A percentile compares a stretch with the other conserved stretches of the same genome.
Conservation (phyloP, 73 alveolate genomes). For the Blepharisma stoltei region DNA sequence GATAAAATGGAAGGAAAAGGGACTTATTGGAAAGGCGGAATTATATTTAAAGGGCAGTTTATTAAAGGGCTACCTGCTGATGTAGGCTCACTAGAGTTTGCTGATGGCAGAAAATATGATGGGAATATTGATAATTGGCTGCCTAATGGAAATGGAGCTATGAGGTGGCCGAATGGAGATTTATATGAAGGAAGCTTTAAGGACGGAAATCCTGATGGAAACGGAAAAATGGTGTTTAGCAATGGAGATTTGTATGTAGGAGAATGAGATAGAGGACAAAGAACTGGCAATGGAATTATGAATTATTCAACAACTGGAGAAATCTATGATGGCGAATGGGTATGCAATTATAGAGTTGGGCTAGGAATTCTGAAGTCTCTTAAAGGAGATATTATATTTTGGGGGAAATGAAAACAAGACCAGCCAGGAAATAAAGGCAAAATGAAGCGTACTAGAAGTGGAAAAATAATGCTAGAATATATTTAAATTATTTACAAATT, state of each 20-base stretch:
- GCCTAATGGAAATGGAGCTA: not conserved
- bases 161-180: slow-evolving; percentile 7
- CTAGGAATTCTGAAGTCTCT: slow-evolving; percentile 71
- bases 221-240: not conserved
- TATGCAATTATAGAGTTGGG: slow-evolving; percentile 79
- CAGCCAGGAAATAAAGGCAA: no score
- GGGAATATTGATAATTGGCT: no score
- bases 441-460: no score
- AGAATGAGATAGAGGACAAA: not conserved
- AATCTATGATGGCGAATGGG: slow-evolving; percentile 82
- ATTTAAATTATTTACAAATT: no score
- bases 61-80: not conserved
- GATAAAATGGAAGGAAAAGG: slow-evolving; percentile 9
- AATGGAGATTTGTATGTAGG: slow-evolving; percentile 16
- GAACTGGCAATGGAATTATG: slow-evolving; percentile 56
- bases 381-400: slow-evolving; percentile 53
- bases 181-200: not conserved
- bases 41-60: not conserved
- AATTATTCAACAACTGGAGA: slow-evolving; percentile 60
- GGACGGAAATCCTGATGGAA: not conserved
- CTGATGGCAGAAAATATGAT: no score
- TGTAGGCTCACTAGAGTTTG: not conserved
- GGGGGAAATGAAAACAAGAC: no score
- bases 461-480: no score
- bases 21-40: not conserved